Conservation (phyloP, 176 grass and related monocot genomes). For the Cymbopogon citratus region DNA sequence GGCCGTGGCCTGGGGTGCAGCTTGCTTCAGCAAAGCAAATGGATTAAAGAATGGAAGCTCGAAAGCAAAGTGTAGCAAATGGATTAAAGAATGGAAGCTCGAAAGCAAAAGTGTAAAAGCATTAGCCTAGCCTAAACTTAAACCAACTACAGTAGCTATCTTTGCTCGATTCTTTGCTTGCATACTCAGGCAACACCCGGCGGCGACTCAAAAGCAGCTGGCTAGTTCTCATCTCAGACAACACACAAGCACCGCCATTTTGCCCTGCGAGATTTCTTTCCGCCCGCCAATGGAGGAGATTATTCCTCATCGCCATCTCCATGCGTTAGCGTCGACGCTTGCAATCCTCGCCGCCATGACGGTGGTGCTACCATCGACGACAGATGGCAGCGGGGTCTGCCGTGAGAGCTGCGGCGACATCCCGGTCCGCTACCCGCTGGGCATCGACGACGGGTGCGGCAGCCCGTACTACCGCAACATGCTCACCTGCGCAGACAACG, state of each 20-base stretch:
- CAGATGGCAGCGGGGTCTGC: slow-evolving; percentile 37
- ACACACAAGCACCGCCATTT: neutral
- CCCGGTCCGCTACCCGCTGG: slow-evolving; percentile 66
- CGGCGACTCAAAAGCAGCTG: neutral
- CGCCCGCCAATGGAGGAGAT: slow-evolving; percentile 18
- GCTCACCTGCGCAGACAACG: slow-evolving; percentile 60
- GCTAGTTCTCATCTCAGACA: neutral
- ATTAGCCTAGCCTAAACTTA: neutral
- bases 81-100: neutral
- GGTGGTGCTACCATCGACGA: neutral
- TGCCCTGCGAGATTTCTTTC: neutral
- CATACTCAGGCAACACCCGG: neutral
- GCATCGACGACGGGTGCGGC: slow-evolving; percentile 86
- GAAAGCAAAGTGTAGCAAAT: neutral
- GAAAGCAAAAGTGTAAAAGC: neutral
- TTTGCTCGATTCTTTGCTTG: neutral
- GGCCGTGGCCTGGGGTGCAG: no score
- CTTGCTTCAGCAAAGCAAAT: no score
- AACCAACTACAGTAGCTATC: neutral
- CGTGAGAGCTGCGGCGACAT: slow-evolving; percentile 63
- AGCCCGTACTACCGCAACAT: slow-evolving; percentile 92
- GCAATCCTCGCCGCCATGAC: neutral
- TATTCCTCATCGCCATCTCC: neutral
- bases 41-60: neutral
- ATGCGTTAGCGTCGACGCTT: slow-evolving; percentile 11